phyloP scores from a whole-genome alignment of 177 flowering plant genomes.

The Vitis hybrid region DNA sequence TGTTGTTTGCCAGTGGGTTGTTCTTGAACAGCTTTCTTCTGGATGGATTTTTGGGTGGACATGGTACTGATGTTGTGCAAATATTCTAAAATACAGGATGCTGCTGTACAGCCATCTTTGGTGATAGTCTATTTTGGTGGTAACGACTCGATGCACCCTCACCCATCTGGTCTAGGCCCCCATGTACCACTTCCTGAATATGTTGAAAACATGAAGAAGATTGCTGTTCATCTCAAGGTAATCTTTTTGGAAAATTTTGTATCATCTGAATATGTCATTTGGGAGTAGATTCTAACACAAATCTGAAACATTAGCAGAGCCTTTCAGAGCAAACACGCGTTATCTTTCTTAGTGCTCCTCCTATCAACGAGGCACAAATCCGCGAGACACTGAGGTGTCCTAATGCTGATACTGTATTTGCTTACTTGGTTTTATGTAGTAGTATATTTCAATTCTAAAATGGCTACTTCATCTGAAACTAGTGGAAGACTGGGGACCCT shows the following conservation, averaged over 20 bases:
- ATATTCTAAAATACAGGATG: slow-evolving; percentile 46
- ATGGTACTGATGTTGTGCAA: not conserved
- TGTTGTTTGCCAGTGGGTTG: too few relatives aligned
- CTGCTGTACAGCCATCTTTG: slow-evolving; percentile 65
- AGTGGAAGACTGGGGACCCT: slow-evolving; percentile 25
- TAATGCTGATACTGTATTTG: not conserved
- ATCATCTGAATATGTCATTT: too few relatives aligned
- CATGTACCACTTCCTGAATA: slow-evolving; percentile 87
- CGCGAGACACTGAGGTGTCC: slow-evolving; percentile 36
- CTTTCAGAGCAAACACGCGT: slow-evolving; percentile 73
- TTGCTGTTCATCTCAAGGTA: slow-evolving; percentile 76
- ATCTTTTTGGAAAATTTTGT: not conserved
- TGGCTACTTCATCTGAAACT: not conserved
- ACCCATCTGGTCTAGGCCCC: slow-evolving; percentile 62
- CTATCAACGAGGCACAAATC: slow-evolving; percentile 57
- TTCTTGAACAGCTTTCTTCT: too few relatives aligned
- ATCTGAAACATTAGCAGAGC: slow-evolving; percentile 33
- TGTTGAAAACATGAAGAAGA: slow-evolving; percentile 72
- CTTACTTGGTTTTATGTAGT: not conserved
- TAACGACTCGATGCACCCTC: slow-evolving; percentile 68
- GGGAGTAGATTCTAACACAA: not conserved
- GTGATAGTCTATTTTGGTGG: slow-evolving; percentile 94
- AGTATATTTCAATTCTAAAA: not conserved
- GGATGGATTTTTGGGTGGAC: not conserved
- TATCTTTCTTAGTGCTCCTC: slow-evolving; percentile 75